Conservation (phyloP, 805 yeast genomes). For the Teunomyces panamensis region DNA sequence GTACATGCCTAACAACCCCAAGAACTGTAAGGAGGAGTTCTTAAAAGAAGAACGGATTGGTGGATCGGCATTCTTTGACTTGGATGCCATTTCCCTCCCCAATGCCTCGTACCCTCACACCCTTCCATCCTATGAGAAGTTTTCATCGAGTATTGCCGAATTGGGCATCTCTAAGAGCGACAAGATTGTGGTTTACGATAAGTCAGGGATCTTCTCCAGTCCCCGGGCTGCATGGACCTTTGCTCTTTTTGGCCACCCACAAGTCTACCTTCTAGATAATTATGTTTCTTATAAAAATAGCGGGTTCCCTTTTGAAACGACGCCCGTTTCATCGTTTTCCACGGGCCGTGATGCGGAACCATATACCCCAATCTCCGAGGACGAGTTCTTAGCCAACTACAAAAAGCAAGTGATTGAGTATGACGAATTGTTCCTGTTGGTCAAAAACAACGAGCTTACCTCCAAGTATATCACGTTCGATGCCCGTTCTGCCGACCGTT, state of each 20-base stretch:
- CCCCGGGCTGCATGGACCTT: slow-evolving; percentile 95
- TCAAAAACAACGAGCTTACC: slow-evolving; percentile 44
- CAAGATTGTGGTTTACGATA: slow-evolving; percentile 77
- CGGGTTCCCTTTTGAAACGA: slow-evolving; percentile 46
- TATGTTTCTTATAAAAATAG: slow-evolving; percentile 49
- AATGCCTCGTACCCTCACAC: slow-evolving; percentile 79
- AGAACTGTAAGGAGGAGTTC: slow-evolving; percentile 59
- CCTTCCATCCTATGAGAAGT: slow-evolving; percentile 66
- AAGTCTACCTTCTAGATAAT: slow-evolving; percentile 69
- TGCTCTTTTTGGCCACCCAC: slow-evolving; percentile 70
- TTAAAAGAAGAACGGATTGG: slow-evolving; percentile 54
- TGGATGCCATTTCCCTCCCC: slow-evolving; percentile 64
- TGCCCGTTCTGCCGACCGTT: slow-evolving; percentile 77
- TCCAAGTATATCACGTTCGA: slow-evolving; percentile 60
- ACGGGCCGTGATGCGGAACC: slow-evolving; percentile 11
- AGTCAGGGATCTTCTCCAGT: slow-evolving; percentile 77
- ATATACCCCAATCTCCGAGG: slow-evolving; percentile 15
- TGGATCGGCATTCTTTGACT: slow-evolving; percentile 70
- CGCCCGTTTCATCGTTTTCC: slow-evolving; percentile 19
- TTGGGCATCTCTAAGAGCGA: slow-evolving; percentile 59
- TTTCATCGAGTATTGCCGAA: slow-evolving; percentile 49
- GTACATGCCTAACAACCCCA: slow-evolving; percentile 79
- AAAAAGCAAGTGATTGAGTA: slow-evolving; percentile 55
- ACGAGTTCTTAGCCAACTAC: slow-evolving; percentile 31
- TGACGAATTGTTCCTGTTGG: slow-evolving; percentile 64